phyloP scores from a whole-genome alignment of 768 basidiomycete species.

The Lactarius tabidus region DNA sequence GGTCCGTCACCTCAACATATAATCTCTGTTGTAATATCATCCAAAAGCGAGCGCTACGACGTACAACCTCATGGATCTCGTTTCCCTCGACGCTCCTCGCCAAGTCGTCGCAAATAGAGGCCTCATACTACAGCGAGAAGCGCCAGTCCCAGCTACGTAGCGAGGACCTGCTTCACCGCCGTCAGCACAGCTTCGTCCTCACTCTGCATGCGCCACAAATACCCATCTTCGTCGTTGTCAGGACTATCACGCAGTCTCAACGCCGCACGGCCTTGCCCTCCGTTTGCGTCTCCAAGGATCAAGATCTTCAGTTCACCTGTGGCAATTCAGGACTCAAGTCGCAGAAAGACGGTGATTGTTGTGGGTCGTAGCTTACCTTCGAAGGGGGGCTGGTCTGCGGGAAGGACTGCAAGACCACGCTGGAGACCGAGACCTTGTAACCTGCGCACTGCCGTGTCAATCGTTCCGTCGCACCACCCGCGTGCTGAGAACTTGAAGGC shows the following conservation, averaged over 20 bases:
- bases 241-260: conserved; percentile 53
- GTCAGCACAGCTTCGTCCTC: conserved; percentile 41
- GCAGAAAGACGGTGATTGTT: neutral
- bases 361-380: conserved; percentile 42
- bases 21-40: neutral
- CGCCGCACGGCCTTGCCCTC: conserved; percentile 32
- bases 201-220: conserved; percentile 67
- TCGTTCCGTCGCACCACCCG: conserved; percentile 64
- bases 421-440: conserved; percentile 46
- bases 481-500: conserved; percentile 40
- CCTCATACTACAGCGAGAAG: neutral
- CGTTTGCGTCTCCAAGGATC: conserved; percentile 31
- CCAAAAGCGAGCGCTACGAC: neutral
- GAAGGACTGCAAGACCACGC: conserved; percentile 44
- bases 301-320: conserved; percentile 66
- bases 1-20: neutral
- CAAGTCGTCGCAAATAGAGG: neutral
- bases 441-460: conserved; percentile 50
- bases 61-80: neutral
- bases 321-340: neutral
- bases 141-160: conserved; percentile 20
- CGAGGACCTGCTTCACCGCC: conserved; percentile 43
- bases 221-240: conserved; percentile 55
- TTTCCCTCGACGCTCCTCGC: neutral
- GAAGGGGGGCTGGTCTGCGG: conserved; percentile 55